These are phyloP conservation scores for Nepenthes gracilis DNA, from an alignment of 148 eudicot genomes.

Conservation along the genomic window DNA sequence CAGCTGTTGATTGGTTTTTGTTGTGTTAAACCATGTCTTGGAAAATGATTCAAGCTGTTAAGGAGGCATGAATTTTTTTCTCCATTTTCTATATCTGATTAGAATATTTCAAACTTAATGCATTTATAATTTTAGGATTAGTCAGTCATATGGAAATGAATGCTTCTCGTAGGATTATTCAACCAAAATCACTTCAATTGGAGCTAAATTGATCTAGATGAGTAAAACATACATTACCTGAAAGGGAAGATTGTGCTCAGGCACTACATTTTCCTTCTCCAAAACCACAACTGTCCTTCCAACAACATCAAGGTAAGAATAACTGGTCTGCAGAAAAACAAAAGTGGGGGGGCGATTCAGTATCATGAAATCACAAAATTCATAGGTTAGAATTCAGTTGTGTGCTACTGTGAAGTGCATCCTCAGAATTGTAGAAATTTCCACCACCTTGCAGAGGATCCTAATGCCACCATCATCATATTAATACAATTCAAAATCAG, in stretches of 20 bases:
- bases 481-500: too few species aligned
- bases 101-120: too few species aligned
- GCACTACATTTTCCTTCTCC: constrained; percentile 78
- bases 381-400: neutral
- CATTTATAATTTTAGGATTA: too few species aligned
- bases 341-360: neutral
- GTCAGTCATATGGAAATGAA: too few species aligned
- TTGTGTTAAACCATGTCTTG: too few species aligned
- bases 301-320: constrained; percentile 83
- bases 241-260: constrained; percentile 80
- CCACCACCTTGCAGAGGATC: too few species aligned
- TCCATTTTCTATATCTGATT: too few species aligned
- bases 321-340: constrained; percentile 54
- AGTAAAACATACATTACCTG: constrained; percentile 34
- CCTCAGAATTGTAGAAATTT: neutral
- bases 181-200: too few species aligned
- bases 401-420: neutral
- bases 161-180: too few species aligned
- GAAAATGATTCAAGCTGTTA: neutral
- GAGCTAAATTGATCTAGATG: too few species aligned
- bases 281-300: constrained; percentile 92
- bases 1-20: too few species aligned
- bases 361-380: neutral
- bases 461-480: too few species aligned
- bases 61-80: neutral